Base-by-base conservation (phyloP, 2,329 filamentous ascomycete species). In the Penicillium sp. region DNA sequence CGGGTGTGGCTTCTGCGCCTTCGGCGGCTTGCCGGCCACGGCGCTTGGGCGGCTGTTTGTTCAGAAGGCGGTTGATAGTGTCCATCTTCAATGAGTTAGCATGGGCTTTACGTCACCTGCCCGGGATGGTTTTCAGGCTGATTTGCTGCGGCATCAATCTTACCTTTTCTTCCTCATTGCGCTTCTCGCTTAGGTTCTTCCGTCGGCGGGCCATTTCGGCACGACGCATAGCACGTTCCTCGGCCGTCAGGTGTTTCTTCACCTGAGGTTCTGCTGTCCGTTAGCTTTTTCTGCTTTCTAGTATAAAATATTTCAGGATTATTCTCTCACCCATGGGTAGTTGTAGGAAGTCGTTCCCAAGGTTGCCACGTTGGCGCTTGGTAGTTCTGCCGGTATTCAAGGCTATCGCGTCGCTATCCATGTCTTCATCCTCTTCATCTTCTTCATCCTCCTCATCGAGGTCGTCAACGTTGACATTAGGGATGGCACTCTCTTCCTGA, bases 111-210 rank as follows among this genome's bases (percentile, higher is more conserved):
- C 27, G 39, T 22, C 31, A 4, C 16, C 31, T n/a, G 39, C n/a
- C 19, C 7, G 27, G 1, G 19, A 1, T 41, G 16, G 33, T 1
- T 6, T 39, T 19, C 22, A 4, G 9, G 43, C 44, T 4, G 31
- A n/a, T 46, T 31, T n/a, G 7, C 4, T 46, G 14, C 5, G 6
- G 43, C 7, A n/a, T 46, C 7, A n/a, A 46, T 13, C 85, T 33
- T 70, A 87, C 87, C 82, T 91, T 91, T 73, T 91, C 89, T 76
- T 91, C 89, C 69, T 91, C 88, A 56, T 90, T 89, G n/a, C 88
- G 83, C 77, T 90, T 90, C 75, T 91, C 89, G 58, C 86, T 89
- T 35, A 91, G 79, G 63, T 91, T 90, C 77, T 91, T 91, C 60
- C 89, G 80, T 54, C 89, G 82, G 56, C 89, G 79, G 9, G 89